phyloP scores from a whole-genome alignment of 1,284 basidiomycete species.

The Trametes sp. region DNA sequence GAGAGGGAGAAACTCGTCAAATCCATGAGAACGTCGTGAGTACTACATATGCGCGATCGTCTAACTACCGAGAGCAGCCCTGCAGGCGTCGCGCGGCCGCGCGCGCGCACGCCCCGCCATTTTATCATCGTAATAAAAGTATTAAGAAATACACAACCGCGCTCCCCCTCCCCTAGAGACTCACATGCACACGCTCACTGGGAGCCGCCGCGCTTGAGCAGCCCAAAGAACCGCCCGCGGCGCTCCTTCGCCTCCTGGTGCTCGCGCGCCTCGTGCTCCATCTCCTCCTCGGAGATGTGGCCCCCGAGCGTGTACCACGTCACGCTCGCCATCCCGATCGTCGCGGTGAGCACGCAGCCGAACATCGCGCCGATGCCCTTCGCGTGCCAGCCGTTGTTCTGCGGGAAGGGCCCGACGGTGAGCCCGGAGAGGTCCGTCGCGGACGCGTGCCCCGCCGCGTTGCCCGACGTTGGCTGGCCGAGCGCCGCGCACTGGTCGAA shows the following conservation, averaged over 20 bases:
- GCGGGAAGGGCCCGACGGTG: slow-evolving; percentile 70
- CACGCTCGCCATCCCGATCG: slow-evolving; percentile 83
- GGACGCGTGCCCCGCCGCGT: slow-evolving; percentile 78
- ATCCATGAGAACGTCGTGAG: slow-evolving; percentile 9
- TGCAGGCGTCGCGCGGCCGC: background rate
- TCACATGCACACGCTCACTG: slow-evolving; percentile 2
- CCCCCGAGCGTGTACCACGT: slow-evolving; percentile 84
- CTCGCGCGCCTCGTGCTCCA: slow-evolving; percentile 71
- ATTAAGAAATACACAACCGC: slow-evolving; percentile 9
- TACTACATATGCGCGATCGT: slow-evolving; percentile 9
- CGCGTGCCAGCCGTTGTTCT: slow-evolving; percentile 80
- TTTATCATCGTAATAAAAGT: slow-evolving; percentile 15
- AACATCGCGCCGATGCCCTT: slow-evolving; percentile 87
- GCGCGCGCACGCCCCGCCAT: slow-evolving; percentile 2
- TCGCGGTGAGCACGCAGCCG: slow-evolving; percentile 83
- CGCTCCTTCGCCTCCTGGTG: slow-evolving; percentile 63
- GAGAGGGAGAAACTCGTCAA: background rate
- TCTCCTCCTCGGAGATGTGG: slow-evolving; percentile 75
- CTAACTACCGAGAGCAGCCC: slow-evolving; percentile 1
- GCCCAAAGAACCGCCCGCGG: slow-evolving; percentile 44
- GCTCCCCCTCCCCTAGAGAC: background rate
- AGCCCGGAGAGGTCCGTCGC: slow-evolving; percentile 71
- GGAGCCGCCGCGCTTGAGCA: slow-evolving; percentile 36
- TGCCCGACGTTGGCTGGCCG: slow-evolving; percentile 71
- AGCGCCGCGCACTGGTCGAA: slow-evolving; percentile 77